Evolutionary conservation across 2,329 filamentous ascomycete genomes (phyloP), one percentile per base, ranked within the genome.

Genomic region (Beauveria australis): DNA sequence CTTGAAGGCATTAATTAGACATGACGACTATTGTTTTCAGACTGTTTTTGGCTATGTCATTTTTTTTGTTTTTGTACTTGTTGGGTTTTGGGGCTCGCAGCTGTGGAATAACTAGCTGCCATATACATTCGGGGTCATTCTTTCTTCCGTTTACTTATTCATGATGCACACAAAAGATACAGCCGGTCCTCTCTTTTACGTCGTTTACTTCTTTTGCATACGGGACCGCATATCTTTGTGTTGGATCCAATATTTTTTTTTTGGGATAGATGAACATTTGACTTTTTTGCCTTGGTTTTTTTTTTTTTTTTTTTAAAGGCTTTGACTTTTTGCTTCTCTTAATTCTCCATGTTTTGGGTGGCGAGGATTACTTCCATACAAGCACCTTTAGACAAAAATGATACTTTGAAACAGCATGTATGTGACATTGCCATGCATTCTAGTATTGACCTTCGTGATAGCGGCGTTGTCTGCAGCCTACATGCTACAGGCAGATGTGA

Each of bases 1-100:
- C 71, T 82, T 47, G 72, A 77, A 4, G 79, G 73, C 52, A 71
- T 82, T 58, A 43, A 53, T 37, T 49, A 12, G 18, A 28, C n/a
- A n/a, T 46, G 40, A 46, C 26, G 37, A 44, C 41, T 30, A 16
- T 44, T 8, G 6, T 44, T 9, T 41, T 26, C 5, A 16, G 14
- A 12, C 12, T 16, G 14, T 37, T 16, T 16, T 37, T 37, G 33
- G 33, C 33, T 37, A 37, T 12, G 30, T 5, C 30, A 3, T 19
- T 19, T 14, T 52, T 40, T 24, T 24, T 24, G 24, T 24, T 57
- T 37, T 52, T 48, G 41, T 41, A 26, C 6, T 57, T 40, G 24
- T 55, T 26, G 1, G 40, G 10, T 41, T 37, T 9, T 24, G 6
- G 30, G 33, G 12, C 40, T 22, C n/a, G 33, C 49, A 53, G 47